Percentiles rank a stretch among this genome's conserved stretches.
Evolutionary conservation across 805 yeast species (phyloP).

Genomic region (Starmerella riodocensis): DNA sequence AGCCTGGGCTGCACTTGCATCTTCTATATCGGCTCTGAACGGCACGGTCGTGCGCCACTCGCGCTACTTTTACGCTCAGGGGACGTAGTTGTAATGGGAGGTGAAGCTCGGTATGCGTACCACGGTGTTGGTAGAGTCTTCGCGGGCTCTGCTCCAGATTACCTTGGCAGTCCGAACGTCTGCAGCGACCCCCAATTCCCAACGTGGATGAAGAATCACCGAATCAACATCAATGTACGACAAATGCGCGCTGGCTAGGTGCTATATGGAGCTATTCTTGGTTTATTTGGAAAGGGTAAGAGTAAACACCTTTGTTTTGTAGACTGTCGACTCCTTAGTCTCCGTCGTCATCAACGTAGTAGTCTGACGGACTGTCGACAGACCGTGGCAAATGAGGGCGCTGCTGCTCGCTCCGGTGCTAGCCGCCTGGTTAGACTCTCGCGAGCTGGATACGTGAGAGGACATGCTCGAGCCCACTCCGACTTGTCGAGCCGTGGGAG

Average conservation of each 20-base stretch:
- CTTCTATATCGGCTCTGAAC: slow-evolving; percentile 26
- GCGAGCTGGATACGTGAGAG: too few species aligned
- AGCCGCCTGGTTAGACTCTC: too few species aligned
- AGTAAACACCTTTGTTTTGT: too few species aligned
- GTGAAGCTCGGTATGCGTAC: slow-evolving; percentile 29
- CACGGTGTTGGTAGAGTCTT: slow-evolving; percentile 34
- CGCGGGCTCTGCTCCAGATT: slow-evolving; percentile 26
- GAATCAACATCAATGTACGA: slow-evolving; percentile 32
- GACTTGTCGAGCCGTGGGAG: too few species aligned
- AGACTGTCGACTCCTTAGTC: too few species aligned
- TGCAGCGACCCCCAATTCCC: slow-evolving; percentile 14
- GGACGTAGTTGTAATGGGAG: slow-evolving; percentile 33
- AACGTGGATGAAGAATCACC: slow-evolving; percentile 28
- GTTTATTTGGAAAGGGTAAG: too few species aligned
- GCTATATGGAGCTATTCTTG: too few species aligned
- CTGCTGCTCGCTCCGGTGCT: too few species aligned
- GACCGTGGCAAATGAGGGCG: too few species aligned
- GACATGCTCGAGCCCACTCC: too few species aligned
- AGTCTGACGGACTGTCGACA: too few species aligned
- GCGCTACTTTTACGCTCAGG: slow-evolving; percentile 30
- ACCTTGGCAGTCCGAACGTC: slow-evolving; percentile 6
- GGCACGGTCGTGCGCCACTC: slow-evolving; percentile 24
- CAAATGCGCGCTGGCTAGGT: slow-evolving; percentile 25
- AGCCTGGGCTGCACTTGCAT: slow-evolving; percentile 32
- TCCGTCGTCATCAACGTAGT: too few species aligned